Base-by-base conservation (phyloP, 2,329 filamentous ascomycete species). In the Fusarium sp. region DNA sequence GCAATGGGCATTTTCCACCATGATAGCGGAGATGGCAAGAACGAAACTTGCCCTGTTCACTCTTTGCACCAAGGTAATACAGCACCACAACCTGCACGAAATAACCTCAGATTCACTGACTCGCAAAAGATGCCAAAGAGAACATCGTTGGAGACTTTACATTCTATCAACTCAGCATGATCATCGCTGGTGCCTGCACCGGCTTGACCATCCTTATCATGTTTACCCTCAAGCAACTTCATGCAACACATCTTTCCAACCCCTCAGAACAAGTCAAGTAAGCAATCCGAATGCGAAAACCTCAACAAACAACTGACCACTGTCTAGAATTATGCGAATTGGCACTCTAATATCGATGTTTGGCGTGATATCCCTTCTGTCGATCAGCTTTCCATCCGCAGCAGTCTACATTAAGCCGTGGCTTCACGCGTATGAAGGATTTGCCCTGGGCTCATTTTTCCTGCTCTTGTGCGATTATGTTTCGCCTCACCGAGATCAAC, bases 221-320 rank as follows among this genome's bases (percentile, higher is more conserved):
- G 48, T 46, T 74, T 7, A 39, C 40, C 17, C 62, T 46, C 13
- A 58, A 62, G 3, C 48, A 62, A 15, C 53, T 74, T 13, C 71
- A 73, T 28, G 67, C 67, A 2, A 69, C 71, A 0, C 71, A 73
- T 24, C 62, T 72, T 1, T 64, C 58, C 1, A 73, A 72, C 9
- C 71, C 69, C 0, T 44, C 55, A 4, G 71, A 73, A n/a, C 71
- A 73, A 42, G 50, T 72, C 43, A 73, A 73, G 71, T 74, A 64
- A 20, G 63, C 15, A 10, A 7, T 6, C 4, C 8, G 15, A 17
- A 3, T 7, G 44, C 7, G 6, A 4, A 15, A 6, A 5, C 13
- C 18, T 2, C 9, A 17, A 2, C n/a, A 7, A 2, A 3, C 2
- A 1, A 33, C 44, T 66, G 49, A 43, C 14, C 1, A 1, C 0